Evolutionary conservation across 176 grass and related monocot genomes (phyloP), one percentile per base, ranked within the genome.

Genomic region (Eragrostis curvula): DNA sequence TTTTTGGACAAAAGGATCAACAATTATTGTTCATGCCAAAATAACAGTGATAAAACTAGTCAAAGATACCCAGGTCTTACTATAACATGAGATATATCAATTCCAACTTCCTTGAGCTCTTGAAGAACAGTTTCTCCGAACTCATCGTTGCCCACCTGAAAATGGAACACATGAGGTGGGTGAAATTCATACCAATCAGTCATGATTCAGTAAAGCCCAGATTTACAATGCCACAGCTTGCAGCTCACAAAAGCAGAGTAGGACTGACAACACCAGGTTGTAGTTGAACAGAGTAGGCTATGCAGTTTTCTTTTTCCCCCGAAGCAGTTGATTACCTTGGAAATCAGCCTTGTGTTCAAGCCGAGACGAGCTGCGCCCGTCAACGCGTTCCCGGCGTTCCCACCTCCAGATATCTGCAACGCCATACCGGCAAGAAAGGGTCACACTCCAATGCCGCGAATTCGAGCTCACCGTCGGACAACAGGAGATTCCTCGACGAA

Each of bases 41-140:
- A 60, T 29, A 30, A 30, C 60, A 42, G 65, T 5, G 7, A 30
- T n/a, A 82, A 42, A 20, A 9, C 36, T 40, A 21, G 15, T n/a
- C n/a, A 60, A 57, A 74, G 60, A 75, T 81, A 9, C 1, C 63
- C n/a, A 36, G 74, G 79, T 9, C 84, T 72, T 87, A 90, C 89
- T 50, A 84, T 74, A 63, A 90, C 75, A 80, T 90, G 69, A 40
- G 89, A 90, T 30, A 63, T 27, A 84, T 90, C 89, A 39, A 90
- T 74, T 20, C 89, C 75, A 65, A 63, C 75, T 69, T 68, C 60
- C 46, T 69, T 66, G 48, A 90, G 89, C 7, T 84, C 80, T 6
- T 71, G 48, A 46, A 87, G 63, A 75, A 87, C 77, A 59, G 43
- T 53, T 75, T 15, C 47, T 70, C 88, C 88, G 7, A 74, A 81